Percentiles rank a stretch among this genome's conserved stretches.
Evolutionary conservation across 108 stramenopile species (phyloP).

Genomic region (Cyclotella baltica): DNA sequence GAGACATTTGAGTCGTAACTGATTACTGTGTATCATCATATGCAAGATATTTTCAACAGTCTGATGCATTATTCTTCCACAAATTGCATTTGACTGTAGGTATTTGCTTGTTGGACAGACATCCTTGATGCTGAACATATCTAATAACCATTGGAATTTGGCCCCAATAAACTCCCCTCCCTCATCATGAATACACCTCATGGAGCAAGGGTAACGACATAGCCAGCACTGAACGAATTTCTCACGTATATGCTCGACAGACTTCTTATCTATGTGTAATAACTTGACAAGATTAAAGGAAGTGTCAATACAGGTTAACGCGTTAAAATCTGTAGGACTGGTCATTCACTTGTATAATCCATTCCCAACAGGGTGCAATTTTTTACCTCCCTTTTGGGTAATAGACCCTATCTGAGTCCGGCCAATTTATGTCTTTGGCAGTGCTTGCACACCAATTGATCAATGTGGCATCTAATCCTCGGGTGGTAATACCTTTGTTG

Average conservation of each 20-base stretch:
- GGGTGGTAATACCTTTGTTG: constrained; percentile 20
- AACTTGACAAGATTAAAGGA: constrained; percentile 60
- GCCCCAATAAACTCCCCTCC: no score
- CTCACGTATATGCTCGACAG: no score
- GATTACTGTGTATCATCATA: constrained; percentile 24
- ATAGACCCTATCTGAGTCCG: constrained; percentile 20
- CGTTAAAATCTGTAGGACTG: constrained; percentile 29
- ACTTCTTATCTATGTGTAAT: constrained; percentile 28
- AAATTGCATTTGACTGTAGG: constrained; percentile 17
- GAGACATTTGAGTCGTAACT: no score
- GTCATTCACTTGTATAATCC: constrained; percentile 33
- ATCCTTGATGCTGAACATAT: no score
- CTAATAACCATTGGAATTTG: background rate
- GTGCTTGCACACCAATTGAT: constrained; percentile 7
- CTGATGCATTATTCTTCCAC: constrained; percentile 22
- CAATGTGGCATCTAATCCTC: constrained; percentile 3
- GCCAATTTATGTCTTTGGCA: constrained; percentile 36
- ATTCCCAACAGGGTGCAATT: constrained; percentile 42
- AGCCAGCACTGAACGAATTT: constrained; percentile 54
- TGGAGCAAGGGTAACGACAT: constrained; percentile 52
- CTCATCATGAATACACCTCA: constrained; percentile 1
- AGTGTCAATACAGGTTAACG: constrained; percentile 57
- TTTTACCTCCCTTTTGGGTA: constrained; percentile 15
- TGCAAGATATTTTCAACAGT: constrained; percentile 26
- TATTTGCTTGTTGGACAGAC: constrained; percentile 2